Evolutionary conservation across 345 rosid species (phyloP).

Genomic region (Eucalyptus viminalis): DNA sequence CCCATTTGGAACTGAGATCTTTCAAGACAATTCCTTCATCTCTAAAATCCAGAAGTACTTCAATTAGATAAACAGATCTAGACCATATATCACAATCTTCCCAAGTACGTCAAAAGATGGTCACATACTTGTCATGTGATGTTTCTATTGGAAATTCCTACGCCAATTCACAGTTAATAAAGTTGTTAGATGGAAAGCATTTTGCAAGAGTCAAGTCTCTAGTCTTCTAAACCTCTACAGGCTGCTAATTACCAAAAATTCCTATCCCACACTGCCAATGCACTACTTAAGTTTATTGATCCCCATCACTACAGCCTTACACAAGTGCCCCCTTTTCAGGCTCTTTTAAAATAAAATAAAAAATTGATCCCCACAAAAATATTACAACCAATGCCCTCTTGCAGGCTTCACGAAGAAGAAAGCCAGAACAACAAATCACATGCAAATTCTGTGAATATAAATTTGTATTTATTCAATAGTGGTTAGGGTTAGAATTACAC

Average conservation of each 20-base stretch:
- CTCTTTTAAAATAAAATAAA: background rate
- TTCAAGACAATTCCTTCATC: slow-evolving; percentile 89
- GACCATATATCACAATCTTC: background rate
- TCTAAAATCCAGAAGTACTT: slow-evolving; percentile 10
- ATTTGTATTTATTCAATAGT: background rate
- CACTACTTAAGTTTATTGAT: background rate
- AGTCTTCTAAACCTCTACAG: background rate
- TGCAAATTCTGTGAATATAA: background rate
- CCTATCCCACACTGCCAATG: background rate
- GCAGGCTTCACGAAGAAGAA: background rate
- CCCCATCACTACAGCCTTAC: background rate
- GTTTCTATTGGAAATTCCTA: background rate
- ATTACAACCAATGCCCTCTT: background rate
- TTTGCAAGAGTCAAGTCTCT: background rate
- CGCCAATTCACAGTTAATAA: background rate
- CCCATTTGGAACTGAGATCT: slow-evolving; percentile 94
- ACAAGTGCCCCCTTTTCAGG: background rate
- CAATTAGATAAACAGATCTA: background rate
- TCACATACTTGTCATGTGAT: background rate
- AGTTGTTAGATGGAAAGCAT: background rate
- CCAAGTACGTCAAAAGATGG: background rate
- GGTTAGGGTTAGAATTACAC: background rate
- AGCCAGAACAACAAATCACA: background rate
- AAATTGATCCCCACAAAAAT: background rate
- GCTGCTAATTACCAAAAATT: background rate